phyloP scores from a whole-genome alignment of 768 basidiomycete species.

The Termitomyces sp. region DNA sequence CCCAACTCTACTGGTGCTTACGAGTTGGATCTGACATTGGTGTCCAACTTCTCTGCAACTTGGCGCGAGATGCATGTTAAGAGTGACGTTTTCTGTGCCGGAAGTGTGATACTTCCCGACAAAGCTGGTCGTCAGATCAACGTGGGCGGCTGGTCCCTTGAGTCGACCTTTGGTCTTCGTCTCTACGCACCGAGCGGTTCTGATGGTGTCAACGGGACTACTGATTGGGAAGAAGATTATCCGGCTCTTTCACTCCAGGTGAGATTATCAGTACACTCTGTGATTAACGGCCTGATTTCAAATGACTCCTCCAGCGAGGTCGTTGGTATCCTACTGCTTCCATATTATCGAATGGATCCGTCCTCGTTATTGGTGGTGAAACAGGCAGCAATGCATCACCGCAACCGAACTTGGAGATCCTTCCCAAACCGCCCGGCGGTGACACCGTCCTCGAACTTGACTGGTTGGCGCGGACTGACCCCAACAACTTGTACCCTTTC shows the following conservation, averaged over 20 bases:
- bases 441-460: slow-evolving; percentile 56
- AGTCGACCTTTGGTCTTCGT: slow-evolving; percentile 69
- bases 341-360: slow-evolving; percentile 66
- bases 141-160: slow-evolving; percentile 65
- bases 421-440: slow-evolving; percentile 64
- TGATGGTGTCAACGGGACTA: slow-evolving; percentile 65
- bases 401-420: slow-evolving; percentile 64
- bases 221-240: slow-evolving; percentile 76
- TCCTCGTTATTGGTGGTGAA: slow-evolving; percentile 74
- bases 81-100: slow-evolving; percentile 79
- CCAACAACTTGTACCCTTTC: slow-evolving; percentile 80
- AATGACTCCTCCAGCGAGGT: slow-evolving; percentile 34
- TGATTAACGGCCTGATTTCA: background rate
- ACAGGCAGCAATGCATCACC: slow-evolving; percentile 61
- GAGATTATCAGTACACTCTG: slow-evolving; percentile 8
- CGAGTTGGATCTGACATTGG: slow-evolving; percentile 64
- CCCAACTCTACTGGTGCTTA: slow-evolving; percentile 72
- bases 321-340: slow-evolving; percentile 73
- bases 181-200: slow-evolving; percentile 67
- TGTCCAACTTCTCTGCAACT: slow-evolving; percentile 40
- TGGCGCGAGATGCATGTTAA: slow-evolving; percentile 78
- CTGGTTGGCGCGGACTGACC: slow-evolving; percentile 67
- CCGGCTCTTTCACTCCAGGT: slow-evolving; percentile 58
- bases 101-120: slow-evolving; percentile 68
- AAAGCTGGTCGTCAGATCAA: slow-evolving; percentile 62